phyloP scores from a whole-genome alignment of 257 asterid species.

The Nicotiana sylvestris region DNA sequence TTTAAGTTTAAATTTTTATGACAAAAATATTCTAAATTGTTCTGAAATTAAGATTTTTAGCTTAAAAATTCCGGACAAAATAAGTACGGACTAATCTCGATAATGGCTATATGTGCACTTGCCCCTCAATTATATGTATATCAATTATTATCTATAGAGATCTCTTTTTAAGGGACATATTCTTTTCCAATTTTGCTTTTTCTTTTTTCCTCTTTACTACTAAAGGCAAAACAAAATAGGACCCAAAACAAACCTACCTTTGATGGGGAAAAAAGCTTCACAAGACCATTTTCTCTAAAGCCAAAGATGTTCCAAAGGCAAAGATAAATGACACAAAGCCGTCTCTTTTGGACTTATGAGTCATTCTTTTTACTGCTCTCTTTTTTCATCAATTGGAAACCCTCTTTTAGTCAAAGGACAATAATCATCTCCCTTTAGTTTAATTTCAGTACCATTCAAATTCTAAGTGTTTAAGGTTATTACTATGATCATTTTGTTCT shows the following conservation, averaged over 20 bases:
- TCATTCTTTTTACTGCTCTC: background rate
- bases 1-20: too few species aligned
- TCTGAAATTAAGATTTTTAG: too few species aligned
- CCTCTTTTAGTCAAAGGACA: background rate
- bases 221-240: conserved; percentile 9
- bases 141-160: background rate
- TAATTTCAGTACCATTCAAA: background rate
- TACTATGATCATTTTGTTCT: background rate
- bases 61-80: too few species aligned
- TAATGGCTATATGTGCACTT: too few species aligned
- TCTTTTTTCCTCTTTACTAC: background rate
- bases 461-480: background rate
- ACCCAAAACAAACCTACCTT: conserved; percentile 11
- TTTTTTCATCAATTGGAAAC: background rate
- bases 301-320: conserved; percentile 11
- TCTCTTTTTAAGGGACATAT: background rate
- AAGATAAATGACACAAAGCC: conserved; percentile 7
- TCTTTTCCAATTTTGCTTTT: background rate
- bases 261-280: background rate
- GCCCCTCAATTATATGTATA: background rate
- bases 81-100: too few species aligned
- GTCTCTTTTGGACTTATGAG: background rate
- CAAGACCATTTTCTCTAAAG: conserved; percentile 5
- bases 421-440: background rate
- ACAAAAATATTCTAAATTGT: too few species aligned